Base-by-base conservation (phyloP, 345 rosid genomes). In the Dipteronia sinensis region DNA sequence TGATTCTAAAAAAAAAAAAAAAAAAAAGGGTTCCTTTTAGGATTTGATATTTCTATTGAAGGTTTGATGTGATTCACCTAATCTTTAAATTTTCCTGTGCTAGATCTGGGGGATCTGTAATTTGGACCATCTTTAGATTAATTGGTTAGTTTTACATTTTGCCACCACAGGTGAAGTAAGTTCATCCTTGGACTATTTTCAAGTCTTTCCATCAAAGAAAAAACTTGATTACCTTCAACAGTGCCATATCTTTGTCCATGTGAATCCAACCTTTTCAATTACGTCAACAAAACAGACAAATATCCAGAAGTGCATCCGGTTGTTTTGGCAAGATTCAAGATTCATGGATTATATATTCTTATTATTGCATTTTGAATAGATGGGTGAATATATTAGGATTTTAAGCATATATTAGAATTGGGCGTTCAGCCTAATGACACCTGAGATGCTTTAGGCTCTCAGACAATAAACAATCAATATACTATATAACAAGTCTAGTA, bases 281-380 rank as follows among this genome's bases (percentile, higher is more conserved):
- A 17, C 7, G 67, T 34, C 81, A 78, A 65, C 10, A 11, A 55
- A 72, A 65, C 31, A 25, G 67, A 66, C 67, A 53, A 65, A 51
- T 40, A 72, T 38, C 19, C 58, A 55, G 13, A 22, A 31, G 34
- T 47, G n/a, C 10, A 19, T 31, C 51, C 4, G 46, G 23, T 55
- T 62, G 76, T 53, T 71, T 5, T 34, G 31, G 20, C 55, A 72
- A 3, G 29, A 38, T 13, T 13, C 27, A 71, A 3, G 47, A 38
- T 7, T 13, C n/a, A 71, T 20, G 42, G 49, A 62, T 61, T 34
- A 47, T 10, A 34, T 27, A 46, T 34, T 67, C 25, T 20, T 61
- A 27, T 34, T 49, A 11, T n/a, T n/a, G 40, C 0, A 10, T 31
- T 17, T 2, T 3, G 65, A 66, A 23, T 23, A 66, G 65, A 16